Evolutionary conservation across 345 rosid species (phyloP).

Genomic region (Murraya paniculata): DNA sequence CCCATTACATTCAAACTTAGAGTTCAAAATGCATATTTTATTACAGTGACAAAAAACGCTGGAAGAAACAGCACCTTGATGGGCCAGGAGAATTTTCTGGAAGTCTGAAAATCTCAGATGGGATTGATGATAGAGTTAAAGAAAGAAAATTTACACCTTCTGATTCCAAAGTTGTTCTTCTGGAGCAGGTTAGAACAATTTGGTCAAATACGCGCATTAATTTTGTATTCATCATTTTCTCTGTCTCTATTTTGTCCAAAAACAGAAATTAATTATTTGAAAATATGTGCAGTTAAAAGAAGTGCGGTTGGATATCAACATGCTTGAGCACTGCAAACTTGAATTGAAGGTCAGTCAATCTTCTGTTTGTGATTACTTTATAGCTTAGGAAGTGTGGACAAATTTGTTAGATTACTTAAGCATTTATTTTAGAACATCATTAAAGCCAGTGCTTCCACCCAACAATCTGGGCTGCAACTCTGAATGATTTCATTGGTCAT

Average conservation of each 20-base stretch:
- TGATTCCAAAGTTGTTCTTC: constrained; percentile 43
- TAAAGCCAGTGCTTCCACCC: neutral
- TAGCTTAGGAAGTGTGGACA: neutral
- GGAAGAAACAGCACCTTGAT: constrained; percentile 49
- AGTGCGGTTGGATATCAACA: constrained; percentile 42
- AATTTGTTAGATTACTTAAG: neutral
- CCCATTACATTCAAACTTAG: neutral
- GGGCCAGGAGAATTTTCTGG: constrained; percentile 57
- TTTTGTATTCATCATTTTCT: neutral
- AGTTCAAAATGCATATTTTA: constrained; percentile 6
- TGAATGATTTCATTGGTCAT: neutral
- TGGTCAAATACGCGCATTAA: neutral
- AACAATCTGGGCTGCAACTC: neutral
- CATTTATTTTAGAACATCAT: neutral
- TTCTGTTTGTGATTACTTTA: constrained; percentile 16
- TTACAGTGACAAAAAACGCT: constrained; percentile 50
- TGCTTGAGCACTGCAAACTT: constrained; percentile 46
- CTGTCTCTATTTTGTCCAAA: neutral
- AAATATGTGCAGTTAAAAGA: constrained; percentile 61
- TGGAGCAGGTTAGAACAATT: constrained; percentile 63
- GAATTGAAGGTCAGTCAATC: constrained; percentile 54
- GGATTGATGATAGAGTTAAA: constrained; percentile 42
- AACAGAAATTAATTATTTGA: neutral
- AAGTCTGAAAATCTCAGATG: constrained; percentile 50
- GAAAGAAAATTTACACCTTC: constrained; percentile 41